Base-by-base conservation (phyloP, 75 land plant species). In the Ceratopteris richardii region DNA sequence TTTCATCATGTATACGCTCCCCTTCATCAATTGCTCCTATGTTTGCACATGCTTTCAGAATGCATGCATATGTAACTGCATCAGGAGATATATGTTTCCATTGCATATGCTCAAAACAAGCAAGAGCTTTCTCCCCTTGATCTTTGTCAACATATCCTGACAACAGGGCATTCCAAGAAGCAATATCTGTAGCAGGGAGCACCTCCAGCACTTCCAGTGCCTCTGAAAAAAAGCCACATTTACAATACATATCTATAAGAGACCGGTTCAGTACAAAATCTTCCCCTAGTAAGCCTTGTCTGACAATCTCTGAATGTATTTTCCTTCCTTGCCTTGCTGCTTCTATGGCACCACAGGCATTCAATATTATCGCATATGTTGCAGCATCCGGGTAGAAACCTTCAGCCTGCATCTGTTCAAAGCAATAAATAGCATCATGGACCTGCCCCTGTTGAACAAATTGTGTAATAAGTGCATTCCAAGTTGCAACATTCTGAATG, bases 111-210 rank as follows among this genome's bases (percentile, higher is more conserved):
- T 19, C 1, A 0, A 77, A 33, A 5, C 71, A 25, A 17, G 23
- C 63, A 51, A 63, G 2, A 0, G 67, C 66, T 22, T 39, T 25
- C 20, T 57, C 66, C 24, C 6, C 5, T 11, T 12, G 25, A 14
- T 53, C 59, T 27, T 54, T 40, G 0, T 20, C 10, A 46, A 59
- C 75, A 64, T 72, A 72, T 1, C 58, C 80, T 1, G 75, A 29
- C 18, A 77, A 62, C 58, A 77, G 51, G 1, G 75, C 57, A 60
- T 72, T 77, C 70, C 71, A 72, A 1, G 73, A 40, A 1, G 63
- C 51, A 36, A 70, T 23, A 18, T 70, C 66, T 14, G 56, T 37
- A 18, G 0, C 2, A 21, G 0, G 31, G 51, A 54, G 36, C 13
- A 0, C 16, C 10, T 71, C 62, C 24, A 71, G 58, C 17, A 58